phyloP scores from a whole-genome alignment of 768 basidiomycete species.

The Boletus edulis region DNA sequence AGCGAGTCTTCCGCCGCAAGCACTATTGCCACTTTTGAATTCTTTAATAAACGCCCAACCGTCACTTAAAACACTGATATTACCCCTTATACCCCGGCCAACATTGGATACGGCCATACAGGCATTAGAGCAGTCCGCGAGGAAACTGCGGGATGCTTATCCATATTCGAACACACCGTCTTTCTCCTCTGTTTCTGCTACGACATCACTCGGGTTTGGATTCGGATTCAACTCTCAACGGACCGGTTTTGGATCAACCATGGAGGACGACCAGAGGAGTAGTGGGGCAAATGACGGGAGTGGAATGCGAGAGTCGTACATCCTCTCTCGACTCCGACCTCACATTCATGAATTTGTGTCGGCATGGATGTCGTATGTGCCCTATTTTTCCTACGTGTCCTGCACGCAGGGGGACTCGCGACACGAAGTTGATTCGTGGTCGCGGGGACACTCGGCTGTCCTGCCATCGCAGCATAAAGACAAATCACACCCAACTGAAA shows the following conservation, averaged over 20 bases:
- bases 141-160: constrained; percentile 77
- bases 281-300: constrained; percentile 32
- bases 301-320: constrained; percentile 80
- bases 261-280: constrained; percentile 27
- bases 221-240: constrained; percentile 24
- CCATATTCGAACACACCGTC: constrained; percentile 65
- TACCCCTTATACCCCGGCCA: constrained; percentile 83
- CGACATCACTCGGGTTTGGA: constrained; percentile 34
- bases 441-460: constrained; percentile 41
- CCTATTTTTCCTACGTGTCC: constrained; percentile 72
- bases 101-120: constrained; percentile 73
- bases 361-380: constrained; percentile 76
- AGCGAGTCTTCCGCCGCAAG: constrained; percentile 81
- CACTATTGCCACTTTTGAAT: constrained; percentile 69
- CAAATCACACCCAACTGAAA: constrained; percentile 70
- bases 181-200: constrained; percentile 28
- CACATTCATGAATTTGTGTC: constrained; percentile 77
- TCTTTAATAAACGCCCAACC: constrained; percentile 69
- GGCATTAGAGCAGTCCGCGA: constrained; percentile 62
- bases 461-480: constrained; percentile 57
- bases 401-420: constrained; percentile 19
- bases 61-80: constrained; percentile 63
- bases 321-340: constrained; percentile 70
- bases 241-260: constrained; percentile 32
- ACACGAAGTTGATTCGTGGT: constrained; percentile 23